Base-by-base conservation (phyloP, 2,329 filamentous ascomycete genomes). In the Xenoacremonium recifei region DNA sequence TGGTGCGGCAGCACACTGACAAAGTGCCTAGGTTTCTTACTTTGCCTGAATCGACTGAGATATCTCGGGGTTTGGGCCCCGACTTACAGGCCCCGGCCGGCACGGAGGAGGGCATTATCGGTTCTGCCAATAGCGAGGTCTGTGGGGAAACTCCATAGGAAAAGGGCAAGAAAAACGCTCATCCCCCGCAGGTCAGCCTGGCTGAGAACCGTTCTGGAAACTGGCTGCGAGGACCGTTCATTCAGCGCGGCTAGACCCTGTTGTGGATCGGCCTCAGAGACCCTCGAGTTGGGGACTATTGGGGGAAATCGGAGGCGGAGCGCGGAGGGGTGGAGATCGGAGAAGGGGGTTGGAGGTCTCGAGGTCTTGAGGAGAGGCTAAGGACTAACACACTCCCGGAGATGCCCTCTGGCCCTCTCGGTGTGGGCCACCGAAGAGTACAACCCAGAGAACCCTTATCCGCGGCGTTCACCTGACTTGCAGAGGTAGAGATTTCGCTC, bases 381-480 rank as follows among this genome's bases (percentile, higher is more conserved):
- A n/a, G n/a, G n/a, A n/a, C n/a, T n/a, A n/a, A n/a, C n/a, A n/a
- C n/a, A n/a, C n/a, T n/a, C n/a, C n/a, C n/a, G n/a, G n/a, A n/a
- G n/a, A n/a, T n/a, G n/a, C n/a, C n/a, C n/a, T n/a, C n/a, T n/a
- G n/a, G n/a, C 20, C 12, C 15, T 27, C 9, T 52, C 49, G 49
- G 49, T 47, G 31, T 48, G 49, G 32, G 49, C 40, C 47, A 42
- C 49, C 47, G 49, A 53, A 42, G 43, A 16, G 21, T 38, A 46
- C 42, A 41, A 21, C 39, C 16, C 27, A 38, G 29, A 29, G 41
- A 33, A 32, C 6, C 15, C 9, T 6, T 16, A 16, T 11, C 29
- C 29, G 9, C 29, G 13, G 10, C 35, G 25, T 35, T 36, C 44
- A 35, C 44, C 45, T 50, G 48, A 50, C 15, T 15, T 9, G 6